A percentile compares a stretch with the other conserved stretches of the same genome.
These are phyloP conservation scores for Leccinellum luteum DNA, from an alignment of 768 basidiomycete genomes.

Conservation along the genomic window DNA sequence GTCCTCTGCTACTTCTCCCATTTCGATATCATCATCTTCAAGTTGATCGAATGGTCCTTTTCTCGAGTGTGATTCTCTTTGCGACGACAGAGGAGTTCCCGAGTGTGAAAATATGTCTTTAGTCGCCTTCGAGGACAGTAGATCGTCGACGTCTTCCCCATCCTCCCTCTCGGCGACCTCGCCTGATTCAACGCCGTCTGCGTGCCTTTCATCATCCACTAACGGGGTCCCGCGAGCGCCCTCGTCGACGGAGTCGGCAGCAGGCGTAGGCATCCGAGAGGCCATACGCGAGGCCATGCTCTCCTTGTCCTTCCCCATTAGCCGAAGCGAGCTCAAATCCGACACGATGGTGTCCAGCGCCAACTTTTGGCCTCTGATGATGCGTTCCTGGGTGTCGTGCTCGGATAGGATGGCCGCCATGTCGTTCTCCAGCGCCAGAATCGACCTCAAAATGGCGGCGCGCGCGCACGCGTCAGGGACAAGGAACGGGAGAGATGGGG, in stretches of 20 bases:
- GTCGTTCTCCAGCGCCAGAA: conserved; percentile 69
- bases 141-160: conserved; percentile 34
- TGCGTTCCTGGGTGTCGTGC: conserved; percentile 68
- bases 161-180: conserved; percentile 39
- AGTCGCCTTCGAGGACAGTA: conserved; percentile 29
- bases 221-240: conserved; percentile 19
- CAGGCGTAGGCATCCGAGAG: conserved; percentile 48
- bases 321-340: conserved; percentile 58
- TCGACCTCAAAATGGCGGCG: conserved; percentile 47
- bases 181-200: conserved; percentile 43
- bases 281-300: conserved; percentile 38
- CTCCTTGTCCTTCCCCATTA: conserved; percentile 69
- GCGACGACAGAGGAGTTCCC: conserved; percentile 27
- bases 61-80: conserved; percentile 23
- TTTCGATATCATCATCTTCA: conserved; percentile 74
- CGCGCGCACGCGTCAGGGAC: not conserved
- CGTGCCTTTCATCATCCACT: conserved; percentile 34
- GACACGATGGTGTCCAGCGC: conserved; percentile 64
- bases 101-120: conserved; percentile 34
- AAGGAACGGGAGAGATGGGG: not conserved
- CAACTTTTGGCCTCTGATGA: conserved; percentile 63
- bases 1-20: conserved; percentile 86
- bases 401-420: conserved; percentile 72
- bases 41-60: conserved; percentile 24
- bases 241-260: conserved; percentile 36